Percentiles rank a stretch among this genome's conserved stretches.
These are phyloP conservation scores for Lentinula edodes DNA, from an alignment of 768 basidiomycete genomes.

Conservation along the genomic window DNA sequence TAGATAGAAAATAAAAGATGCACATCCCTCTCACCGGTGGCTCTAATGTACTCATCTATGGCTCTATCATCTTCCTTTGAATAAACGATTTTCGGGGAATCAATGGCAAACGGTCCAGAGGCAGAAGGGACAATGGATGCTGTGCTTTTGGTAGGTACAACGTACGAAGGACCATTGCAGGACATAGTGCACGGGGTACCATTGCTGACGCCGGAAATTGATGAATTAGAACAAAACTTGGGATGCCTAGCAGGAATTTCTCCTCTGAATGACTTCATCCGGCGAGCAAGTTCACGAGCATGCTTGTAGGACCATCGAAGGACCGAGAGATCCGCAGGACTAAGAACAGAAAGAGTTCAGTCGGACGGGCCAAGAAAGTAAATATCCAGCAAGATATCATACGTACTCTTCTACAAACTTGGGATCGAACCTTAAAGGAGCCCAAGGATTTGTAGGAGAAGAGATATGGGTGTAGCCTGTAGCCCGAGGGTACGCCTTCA, in stretches of 20 bases:
- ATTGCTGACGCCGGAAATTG: conserved; percentile 5
- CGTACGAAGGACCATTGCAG: background rate
- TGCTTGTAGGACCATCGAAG: conserved; percentile 22
- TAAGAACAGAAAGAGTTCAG: background rate
- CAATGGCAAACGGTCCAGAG: conserved; percentile 12
- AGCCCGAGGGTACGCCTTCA: background rate
- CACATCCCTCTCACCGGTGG: conserved; percentile 10
- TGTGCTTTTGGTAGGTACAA: background rate
- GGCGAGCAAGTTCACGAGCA: conserved; percentile 24
- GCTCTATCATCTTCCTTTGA: conserved; percentile 19
- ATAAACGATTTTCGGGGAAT: conserved; percentile 17
- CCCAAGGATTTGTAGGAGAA: background rate
- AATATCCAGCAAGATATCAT: background rate
- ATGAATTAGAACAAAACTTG: conserved; percentile 7
- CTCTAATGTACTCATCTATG: conserved; percentile 13
- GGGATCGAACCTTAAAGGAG: background rate
- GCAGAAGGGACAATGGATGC: background rate
- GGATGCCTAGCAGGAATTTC: conserved; percentile 14
- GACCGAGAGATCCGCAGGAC: conserved; percentile 17
- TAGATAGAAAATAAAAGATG: background rate
- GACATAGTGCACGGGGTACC: too few relatives aligned
- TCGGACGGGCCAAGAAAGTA: background rate
- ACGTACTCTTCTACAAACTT: background rate
- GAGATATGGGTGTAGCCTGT: background rate
- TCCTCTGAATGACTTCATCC: conserved; percentile 25